Evolutionary conservation across 805 yeast genomes (phyloP).

Genomic region (Saturnispora silvae): DNA sequence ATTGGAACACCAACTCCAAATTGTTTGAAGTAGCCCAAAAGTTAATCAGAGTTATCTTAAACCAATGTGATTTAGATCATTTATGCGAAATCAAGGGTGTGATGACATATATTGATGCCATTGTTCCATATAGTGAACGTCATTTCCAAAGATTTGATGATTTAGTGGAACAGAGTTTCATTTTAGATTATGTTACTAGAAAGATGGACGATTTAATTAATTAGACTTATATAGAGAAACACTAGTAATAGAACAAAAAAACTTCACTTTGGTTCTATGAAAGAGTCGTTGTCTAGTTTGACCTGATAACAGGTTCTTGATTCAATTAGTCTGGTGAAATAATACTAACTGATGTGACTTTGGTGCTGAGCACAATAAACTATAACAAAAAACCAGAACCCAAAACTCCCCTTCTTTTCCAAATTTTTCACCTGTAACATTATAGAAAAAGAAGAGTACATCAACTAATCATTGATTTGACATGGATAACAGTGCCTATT

Average conservation of each 20-base stretch:
- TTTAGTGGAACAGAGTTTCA: conserved; percentile 73
- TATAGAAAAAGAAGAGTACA: neutral
- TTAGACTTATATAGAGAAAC: neutral
- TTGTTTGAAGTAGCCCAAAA: conserved; percentile 75
- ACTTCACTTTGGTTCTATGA: no score
- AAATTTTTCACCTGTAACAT: neutral
- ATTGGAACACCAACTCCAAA: conserved; percentile 89
- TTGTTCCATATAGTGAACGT: conserved; percentile 81
- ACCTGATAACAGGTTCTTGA: no score
- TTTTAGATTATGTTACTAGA: conserved; percentile 73
- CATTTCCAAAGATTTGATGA: conserved; percentile 71
- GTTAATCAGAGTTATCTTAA: conserved; percentile 54
- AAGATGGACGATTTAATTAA: conserved; percentile 47
- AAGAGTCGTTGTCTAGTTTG: no score
- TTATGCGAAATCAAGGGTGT: conserved; percentile 59
- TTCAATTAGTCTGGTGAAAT: no score
- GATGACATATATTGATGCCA: conserved; percentile 56
- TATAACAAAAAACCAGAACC: no score
- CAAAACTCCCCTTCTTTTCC: no score
- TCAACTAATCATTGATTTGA: no score
- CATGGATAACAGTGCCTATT: conserved; percentile 11
- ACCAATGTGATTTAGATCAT: conserved; percentile 41
- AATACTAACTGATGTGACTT: conserved; percentile 7
- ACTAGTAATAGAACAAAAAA: neutral
- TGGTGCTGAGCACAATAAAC: neutral